Conservation (phyloP, 805 yeast genomes). For the Wickerhamiella lipophila region DNA sequence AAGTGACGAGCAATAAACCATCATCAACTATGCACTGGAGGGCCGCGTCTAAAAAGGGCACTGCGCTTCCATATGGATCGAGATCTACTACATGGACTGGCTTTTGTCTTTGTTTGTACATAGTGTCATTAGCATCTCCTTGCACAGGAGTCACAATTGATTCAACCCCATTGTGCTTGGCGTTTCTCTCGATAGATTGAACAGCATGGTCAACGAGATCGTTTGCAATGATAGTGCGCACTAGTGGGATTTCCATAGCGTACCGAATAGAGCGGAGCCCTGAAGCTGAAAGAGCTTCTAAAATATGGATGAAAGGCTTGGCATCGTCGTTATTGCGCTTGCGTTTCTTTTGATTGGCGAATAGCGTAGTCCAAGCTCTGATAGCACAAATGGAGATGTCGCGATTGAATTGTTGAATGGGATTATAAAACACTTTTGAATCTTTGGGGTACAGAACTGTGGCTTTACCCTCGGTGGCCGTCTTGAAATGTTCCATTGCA, state of each 20-base stretch:
- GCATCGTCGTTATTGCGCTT: constrained; percentile 15
- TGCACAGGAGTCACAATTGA: constrained; percentile 50
- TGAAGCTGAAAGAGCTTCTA: constrained; percentile 90
- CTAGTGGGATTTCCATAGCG: constrained; percentile 77
- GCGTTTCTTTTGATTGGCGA: constrained; percentile 23
- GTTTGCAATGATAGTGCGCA: constrained; percentile 68
- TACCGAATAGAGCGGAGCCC: constrained; percentile 90
- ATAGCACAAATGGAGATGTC: constrained; percentile 79
- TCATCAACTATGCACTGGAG: constrained; percentile 70
- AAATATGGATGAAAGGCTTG: constrained; percentile 46
- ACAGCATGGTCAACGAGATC: constrained; percentile 84
- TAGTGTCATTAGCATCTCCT: constrained; percentile 83
- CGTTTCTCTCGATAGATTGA: constrained; percentile 58
- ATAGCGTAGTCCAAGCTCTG: constrained; percentile 68
- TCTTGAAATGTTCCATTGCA: constrained; percentile 6
- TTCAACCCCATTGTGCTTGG: constrained; percentile 48
- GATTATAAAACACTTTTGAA: constrained; percentile 83
- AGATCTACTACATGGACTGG: constrained; percentile 76
- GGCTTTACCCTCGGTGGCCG: constrained; percentile 64
- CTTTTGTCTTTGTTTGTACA: constrained; percentile 38
- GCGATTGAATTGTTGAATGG: constrained; percentile 91
- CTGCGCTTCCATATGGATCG: constrained; percentile 96
- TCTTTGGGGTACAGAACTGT: constrained; percentile 68
- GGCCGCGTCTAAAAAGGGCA: constrained; percentile 91
- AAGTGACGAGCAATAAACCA: constrained; percentile 79